Evolutionary conservation across 352 stramenopile species (phyloP).

Genomic region (Pythium phragmitis): DNA sequence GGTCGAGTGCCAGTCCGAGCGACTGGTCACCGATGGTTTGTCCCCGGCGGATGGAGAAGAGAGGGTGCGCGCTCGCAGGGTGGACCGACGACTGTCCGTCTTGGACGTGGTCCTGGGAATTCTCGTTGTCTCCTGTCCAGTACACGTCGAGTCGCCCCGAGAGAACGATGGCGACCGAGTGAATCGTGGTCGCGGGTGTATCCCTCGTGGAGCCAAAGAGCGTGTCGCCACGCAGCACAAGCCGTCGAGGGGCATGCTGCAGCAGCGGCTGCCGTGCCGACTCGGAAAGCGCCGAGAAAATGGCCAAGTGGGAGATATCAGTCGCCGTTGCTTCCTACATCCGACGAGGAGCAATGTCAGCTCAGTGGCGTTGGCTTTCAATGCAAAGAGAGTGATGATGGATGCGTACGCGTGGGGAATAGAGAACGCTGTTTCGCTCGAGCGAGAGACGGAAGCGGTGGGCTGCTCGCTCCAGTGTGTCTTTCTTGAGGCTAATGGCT

Average conservation of each 20-base stretch:
- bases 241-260: constrained; percentile 25
- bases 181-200: not conserved
- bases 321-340: constrained; percentile 33
- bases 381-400: too few relatives aligned
- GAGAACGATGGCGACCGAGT: constrained; percentile 36
- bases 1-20: constrained; percentile 41
- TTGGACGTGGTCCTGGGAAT: too few relatives aligned
- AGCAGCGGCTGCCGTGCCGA: constrained; percentile 31
- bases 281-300: constrained; percentile 47
- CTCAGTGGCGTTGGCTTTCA: too few relatives aligned
- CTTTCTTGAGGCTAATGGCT: constrained; percentile 34
- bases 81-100: not conserved
- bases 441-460: constrained; percentile 18
- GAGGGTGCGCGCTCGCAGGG: not conserved
- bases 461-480: constrained; percentile 25
- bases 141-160: constrained; percentile 47
- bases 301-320: constrained; percentile 37
- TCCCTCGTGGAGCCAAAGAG: constrained; percentile 10
- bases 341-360: too few relatives aligned
- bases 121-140: constrained; percentile 26
- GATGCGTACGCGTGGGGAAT: constrained; percentile 11
- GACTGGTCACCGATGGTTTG: constrained; percentile 59
- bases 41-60: constrained; percentile 36
- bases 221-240: constrained; percentile 10
- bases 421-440: constrained; percentile 13